Percentiles rank a stretch among this genome's conserved stretches.
Conservation (phyloP, 345 rosid genomes). For the Pugionium cornutum region DNA sequence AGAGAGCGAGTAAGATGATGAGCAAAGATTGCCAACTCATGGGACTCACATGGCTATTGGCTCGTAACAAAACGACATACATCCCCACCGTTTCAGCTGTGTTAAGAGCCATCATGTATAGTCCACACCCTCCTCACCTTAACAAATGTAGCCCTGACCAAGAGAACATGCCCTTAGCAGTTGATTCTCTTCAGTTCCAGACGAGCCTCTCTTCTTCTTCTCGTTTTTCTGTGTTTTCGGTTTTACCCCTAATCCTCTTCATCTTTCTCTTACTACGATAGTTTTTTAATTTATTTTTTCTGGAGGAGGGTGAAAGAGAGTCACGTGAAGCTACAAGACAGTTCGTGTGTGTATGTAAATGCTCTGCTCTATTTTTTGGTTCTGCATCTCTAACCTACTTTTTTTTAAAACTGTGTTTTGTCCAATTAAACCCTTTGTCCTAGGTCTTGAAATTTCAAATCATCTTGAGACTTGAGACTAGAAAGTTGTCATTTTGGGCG, state of each 20-base stretch:
- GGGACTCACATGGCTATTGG: slow-evolving; percentile 99
- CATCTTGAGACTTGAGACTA: slow-evolving; percentile 1
- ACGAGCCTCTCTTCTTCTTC: slow-evolving; percentile 53
- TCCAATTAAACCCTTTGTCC: slow-evolving; percentile 30
- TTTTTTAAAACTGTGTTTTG: slow-evolving; percentile 25
- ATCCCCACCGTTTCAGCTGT: slow-evolving; percentile 98
- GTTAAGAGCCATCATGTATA: slow-evolving; percentile 90
- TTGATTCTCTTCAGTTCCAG: slow-evolving; percentile 88
- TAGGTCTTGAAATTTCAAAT: slow-evolving; percentile 34
- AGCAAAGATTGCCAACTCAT: slow-evolving; percentile 88
- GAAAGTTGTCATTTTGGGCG: slow-evolving; percentile 33
- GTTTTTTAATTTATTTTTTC: neutral
- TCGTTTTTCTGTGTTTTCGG: slow-evolving; percentile 32
- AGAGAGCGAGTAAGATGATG: slow-evolving; percentile 85
- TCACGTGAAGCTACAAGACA: slow-evolving; percentile 47
- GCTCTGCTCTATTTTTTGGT: slow-evolving; percentile 26
- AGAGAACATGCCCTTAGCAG: slow-evolving; percentile 99
- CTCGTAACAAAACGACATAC: slow-evolving; percentile 90
- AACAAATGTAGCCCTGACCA: slow-evolving; percentile 94
- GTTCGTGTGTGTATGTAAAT: slow-evolving; percentile 35
- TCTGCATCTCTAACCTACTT: slow-evolving; percentile 22
- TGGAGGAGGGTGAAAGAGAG: slow-evolving; percentile 26
- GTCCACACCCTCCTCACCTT: slow-evolving; percentile 71
- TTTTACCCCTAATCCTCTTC: slow-evolving; percentile 40
- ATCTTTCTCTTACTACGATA: slow-evolving; percentile 27